phyloP scores from a whole-genome alignment of 768 basidiomycete species.

The Auricularia cornea region DNA sequence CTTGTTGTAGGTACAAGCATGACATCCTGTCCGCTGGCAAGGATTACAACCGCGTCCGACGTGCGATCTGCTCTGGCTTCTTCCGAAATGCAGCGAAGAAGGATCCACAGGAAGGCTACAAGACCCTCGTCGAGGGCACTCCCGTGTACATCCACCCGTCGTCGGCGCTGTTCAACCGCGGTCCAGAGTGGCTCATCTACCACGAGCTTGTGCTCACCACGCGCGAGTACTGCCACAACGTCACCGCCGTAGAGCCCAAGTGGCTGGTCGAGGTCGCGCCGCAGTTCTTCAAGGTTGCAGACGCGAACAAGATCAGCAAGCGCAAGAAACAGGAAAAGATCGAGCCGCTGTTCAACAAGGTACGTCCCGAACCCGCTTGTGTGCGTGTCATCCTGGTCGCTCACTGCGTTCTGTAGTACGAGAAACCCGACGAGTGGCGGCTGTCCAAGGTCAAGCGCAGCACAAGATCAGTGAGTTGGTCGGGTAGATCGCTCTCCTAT shows the following conservation, averaged over 20 bases:
- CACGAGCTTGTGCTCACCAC: slow-evolving; percentile 95
- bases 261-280: slow-evolving; percentile 98
- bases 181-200: slow-evolving; percentile 93
- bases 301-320: slow-evolving; percentile 95
- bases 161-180: slow-evolving; percentile 91
- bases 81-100: slow-evolving; percentile 99
- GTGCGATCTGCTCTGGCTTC: slow-evolving; percentile 94
- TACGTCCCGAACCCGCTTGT: slow-evolving; percentile 14
- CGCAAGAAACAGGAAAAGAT: slow-evolving; percentile 96
- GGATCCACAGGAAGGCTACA: slow-evolving; percentile 96
- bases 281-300: slow-evolving; percentile 97
- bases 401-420: slow-evolving; percentile 38
- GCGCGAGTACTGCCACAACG: slow-evolving; percentile 88
- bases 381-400: slow-evolving; percentile 4
- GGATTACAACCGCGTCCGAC: slow-evolving; percentile 88
- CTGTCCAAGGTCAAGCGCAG: slow-evolving; percentile 87
- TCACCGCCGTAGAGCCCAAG: slow-evolving; percentile 94
- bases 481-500: no score
- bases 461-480: slow-evolving; percentile 69
- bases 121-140: slow-evolving; percentile 95
- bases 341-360: slow-evolving; percentile 89
- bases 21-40: slow-evolving; percentile 88
- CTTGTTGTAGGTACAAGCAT: slow-evolving; percentile 73
- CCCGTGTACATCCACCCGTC: slow-evolving; percentile 98
- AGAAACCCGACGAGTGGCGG: slow-evolving; percentile 92